Percentiles rank a stretch among this genome's conserved stretches.
These are phyloP conservation scores for Jacaranda copaia DNA, from an alignment of 257 asterid genomes.

Conservation along the genomic window DNA sequence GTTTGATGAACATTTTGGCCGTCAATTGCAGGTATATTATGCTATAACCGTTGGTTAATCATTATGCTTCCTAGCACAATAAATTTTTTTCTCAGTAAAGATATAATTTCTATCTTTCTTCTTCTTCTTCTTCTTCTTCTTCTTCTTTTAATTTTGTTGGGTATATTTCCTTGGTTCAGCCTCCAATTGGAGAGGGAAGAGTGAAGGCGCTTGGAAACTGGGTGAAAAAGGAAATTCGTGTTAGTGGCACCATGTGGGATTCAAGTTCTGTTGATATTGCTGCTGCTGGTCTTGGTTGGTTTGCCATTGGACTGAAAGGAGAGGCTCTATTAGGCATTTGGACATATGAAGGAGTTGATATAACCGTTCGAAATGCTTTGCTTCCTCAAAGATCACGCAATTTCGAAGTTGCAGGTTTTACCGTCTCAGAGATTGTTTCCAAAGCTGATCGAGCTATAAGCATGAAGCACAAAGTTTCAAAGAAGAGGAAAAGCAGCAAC, in stretches of 20 bases:
- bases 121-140: not conserved
- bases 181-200: slow-evolving; percentile 81
- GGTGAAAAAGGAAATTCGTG: slow-evolving; percentile 70
- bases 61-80: not conserved
- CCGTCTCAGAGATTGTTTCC: slow-evolving; percentile 79
- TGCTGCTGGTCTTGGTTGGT: slow-evolving; percentile 92
- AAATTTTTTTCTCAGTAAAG: not conserved
- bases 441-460: slow-evolving; percentile 68
- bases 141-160: not conserved
- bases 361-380: slow-evolving; percentile 61
- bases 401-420: slow-evolving; percentile 84
- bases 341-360: slow-evolving; percentile 86
- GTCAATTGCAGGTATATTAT: slow-evolving; percentile 67
- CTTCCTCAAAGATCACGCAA: slow-evolving; percentile 71
- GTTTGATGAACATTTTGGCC: slow-evolving; percentile 82
- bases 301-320: slow-evolving; percentile 83
- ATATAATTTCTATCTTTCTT: no score
- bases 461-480: slow-evolving; percentile 42
- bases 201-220: slow-evolving; percentile 75
- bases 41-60: slow-evolving; percentile 14
- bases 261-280: slow-evolving; percentile 77
- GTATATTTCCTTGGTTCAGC: slow-evolving; percentile 51
- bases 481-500: slow-evolving; percentile 48
- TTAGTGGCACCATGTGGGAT: slow-evolving; percentile 71
- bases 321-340: slow-evolving; percentile 71